A percentile compares a stretch with the other conserved stretches of the same genome.
Evolutionary conservation across 768 basidiomycete genomes (phyloP).

Genomic region (Roridomyces roridus): DNA sequence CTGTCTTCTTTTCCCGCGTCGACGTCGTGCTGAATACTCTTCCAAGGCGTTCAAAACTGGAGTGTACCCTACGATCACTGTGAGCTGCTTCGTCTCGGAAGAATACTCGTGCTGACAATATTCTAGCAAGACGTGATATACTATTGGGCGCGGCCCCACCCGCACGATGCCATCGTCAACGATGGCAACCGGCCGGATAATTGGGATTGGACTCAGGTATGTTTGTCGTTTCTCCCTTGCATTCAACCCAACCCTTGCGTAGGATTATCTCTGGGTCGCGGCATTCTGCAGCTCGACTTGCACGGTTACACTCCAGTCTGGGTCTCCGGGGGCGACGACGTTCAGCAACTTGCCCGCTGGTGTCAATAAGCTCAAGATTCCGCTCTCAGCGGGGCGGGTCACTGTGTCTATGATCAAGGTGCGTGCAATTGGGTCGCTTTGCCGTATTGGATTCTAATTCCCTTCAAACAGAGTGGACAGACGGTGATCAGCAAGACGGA

Average conservation of each 20-base stretch:
- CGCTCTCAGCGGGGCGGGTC: constrained; percentile 61
- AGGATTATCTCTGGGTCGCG: constrained; percentile 72
- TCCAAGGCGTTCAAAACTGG: constrained; percentile 67
- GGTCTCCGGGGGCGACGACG: constrained; percentile 44
- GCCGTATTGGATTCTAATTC: neutral
- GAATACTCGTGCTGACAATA: constrained; percentile 1
- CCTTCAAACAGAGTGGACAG: constrained; percentile 38
- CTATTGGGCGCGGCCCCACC: constrained; percentile 72
- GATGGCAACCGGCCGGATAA: constrained; percentile 54
- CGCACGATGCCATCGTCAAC: constrained; percentile 48
- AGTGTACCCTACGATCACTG: constrained; percentile 59
- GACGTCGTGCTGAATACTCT: neutral
- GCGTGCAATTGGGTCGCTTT: neutral
- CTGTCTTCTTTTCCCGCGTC: neutral
- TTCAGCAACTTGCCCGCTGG: constrained; percentile 53
- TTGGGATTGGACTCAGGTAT: constrained; percentile 59
- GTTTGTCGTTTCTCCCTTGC: constrained; percentile 20
- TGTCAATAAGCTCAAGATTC: constrained; percentile 66
- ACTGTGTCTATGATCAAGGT: constrained; percentile 57
- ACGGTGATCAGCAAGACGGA: constrained; percentile 58
- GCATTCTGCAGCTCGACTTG: constrained; percentile 61
- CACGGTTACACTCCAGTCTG: constrained; percentile 56
- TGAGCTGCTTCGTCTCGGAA: constrained; percentile 40
- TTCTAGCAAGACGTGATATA: constrained; percentile 52
- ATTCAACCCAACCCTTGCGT: neutral